Evolutionary conservation across 1,284 basidiomycete species (phyloP).

Genomic region (Phlebopus sp.): DNA sequence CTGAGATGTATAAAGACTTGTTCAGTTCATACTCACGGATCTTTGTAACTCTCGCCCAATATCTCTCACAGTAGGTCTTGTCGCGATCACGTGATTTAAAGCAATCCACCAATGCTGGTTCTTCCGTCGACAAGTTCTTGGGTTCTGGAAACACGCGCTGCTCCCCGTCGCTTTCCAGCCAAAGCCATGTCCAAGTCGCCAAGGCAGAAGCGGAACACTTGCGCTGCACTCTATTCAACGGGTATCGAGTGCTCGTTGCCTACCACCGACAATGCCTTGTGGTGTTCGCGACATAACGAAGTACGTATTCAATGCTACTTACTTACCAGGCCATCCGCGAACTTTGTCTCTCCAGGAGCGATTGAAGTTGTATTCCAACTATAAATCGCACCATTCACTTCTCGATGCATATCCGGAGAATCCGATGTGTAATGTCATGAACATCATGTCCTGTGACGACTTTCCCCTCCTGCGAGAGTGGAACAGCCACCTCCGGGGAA

Average conservation of each 20-base stretch:
- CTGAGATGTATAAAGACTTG: too few relatives aligned
- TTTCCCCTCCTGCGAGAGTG: constrained; percentile 28
- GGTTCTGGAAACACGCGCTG: constrained; percentile 2
- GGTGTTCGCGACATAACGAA: constrained; percentile 33
- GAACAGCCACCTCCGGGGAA: constrained; percentile 29
- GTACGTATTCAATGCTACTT: constrained; percentile 12
- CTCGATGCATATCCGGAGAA: constrained; percentile 28
- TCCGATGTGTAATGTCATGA: constrained; percentile 20
- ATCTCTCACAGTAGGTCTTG: background rate
- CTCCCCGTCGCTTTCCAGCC: background rate
- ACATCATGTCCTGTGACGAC: constrained; percentile 26
- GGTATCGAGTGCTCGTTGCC: constrained; percentile 18
- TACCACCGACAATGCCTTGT: constrained; percentile 14
- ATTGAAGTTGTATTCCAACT: constrained; percentile 33
- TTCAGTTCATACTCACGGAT: too few relatives aligned
- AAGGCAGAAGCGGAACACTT: constrained; percentile 13
- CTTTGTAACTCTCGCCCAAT: too few relatives aligned
- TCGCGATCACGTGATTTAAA: constrained; percentile 9
- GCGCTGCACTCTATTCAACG: constrained; percentile 18
- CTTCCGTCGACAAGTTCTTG: background rate
- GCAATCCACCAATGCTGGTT: constrained; percentile 3
- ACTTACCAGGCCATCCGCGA: background rate
- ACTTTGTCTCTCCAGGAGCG: constrained; percentile 28
- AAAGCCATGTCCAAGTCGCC: constrained; percentile 8
- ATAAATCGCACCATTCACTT: constrained; percentile 31